Base-by-base conservation (phyloP, 164 flowering plant species). In the Macadamia integrifolia region DNA sequence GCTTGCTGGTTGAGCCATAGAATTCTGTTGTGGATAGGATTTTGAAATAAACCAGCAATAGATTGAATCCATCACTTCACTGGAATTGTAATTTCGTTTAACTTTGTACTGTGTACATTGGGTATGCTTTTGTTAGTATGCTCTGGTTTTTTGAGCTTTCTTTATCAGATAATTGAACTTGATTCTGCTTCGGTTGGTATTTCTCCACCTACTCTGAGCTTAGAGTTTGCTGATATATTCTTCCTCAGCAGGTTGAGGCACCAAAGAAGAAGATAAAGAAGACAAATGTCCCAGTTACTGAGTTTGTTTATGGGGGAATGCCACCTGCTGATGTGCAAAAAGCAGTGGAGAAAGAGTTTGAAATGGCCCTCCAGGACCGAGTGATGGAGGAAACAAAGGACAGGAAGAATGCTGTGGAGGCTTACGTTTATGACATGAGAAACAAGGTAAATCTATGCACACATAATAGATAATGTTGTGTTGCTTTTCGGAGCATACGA, bases 321-420 rank as follows among this genome's bases (percentile, higher is more conserved):
- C 52, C 43, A 6, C 70, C 88, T 13, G 86, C 66, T 32, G 98
- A 89, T 77, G 74, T 93, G 70, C 92, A 93, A 65, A 93, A 89
- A 60, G 94, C 93, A 44, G 80, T 87, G 6, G 98, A 93, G 71
- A 93, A 93, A 78, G 98, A 93, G 72, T 93, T 91, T 80, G 98
- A 93, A 75, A 89, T 93, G 98, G 97, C 97, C 44, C 72, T 93
- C 74, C 98, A 93, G 78, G 98, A 91, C 63, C 86, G 97, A 14
- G 88, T 93, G 28, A 91, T 93, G 98, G 98, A 93, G 75, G 96
- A 93, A 69, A 93, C 98, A 0, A 93, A 93, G 67, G 98, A 91
- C 75, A 85, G 69, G 78, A 93, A 93, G 81, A 93, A 93, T 82
- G 97, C 96, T 66, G 97, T 91, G 62, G 98, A 93, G 79, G 85